Evolutionary conservation across 2,329 filamentous ascomycete species (phyloP), one percentile per base, ranked within the genome.

Genomic region (Cytospora piceicola): DNA sequence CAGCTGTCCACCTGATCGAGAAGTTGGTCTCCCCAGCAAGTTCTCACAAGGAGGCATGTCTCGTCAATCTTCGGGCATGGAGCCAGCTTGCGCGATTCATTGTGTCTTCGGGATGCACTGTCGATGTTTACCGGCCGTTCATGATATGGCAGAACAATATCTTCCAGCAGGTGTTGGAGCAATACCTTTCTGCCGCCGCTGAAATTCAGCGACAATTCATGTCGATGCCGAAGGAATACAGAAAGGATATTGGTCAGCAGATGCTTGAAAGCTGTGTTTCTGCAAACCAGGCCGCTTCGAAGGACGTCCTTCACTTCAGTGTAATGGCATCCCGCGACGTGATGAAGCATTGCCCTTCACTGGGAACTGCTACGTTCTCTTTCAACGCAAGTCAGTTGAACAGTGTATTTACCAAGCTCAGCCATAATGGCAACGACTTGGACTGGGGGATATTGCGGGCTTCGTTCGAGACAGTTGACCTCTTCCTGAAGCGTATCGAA

Each of bases 41-140:
- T 64, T 89, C 88, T 12, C 88, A 91, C 72, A 88, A 87, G 70
- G 86, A 89, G 72, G 88, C 88, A 3, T 89, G 86, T 70, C 75
- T 88, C 34, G 88, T 90, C 69, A 90, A 85, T 67, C 72, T 90
- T 20, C 81, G 85, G 57, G 82, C 88, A 9, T 90, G 88, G 88
- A 82, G 77, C 61, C 86, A 89, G 69, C 77, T 90, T 32, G 82
- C 87, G 1, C 81, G 82, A 22, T 90, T 88, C 70, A 74, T 89
- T 29, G 78, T 88, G 6, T 79, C 82, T 0, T 79, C 76, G 0
- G 79, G 79, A 11, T 78, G 78, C 32, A 75, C 76, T 46, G 70
- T 73, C 9, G 76, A 79, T 52, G 75, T 77, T 1, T 83, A 82
- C 20, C 78, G 77, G 34, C 79, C 82, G 0, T 85, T 90, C 63